Base-by-base conservation (phyloP, 2,329 filamentous ascomycete genomes). In the Magnaporthiopsis rhizophila region DNA sequence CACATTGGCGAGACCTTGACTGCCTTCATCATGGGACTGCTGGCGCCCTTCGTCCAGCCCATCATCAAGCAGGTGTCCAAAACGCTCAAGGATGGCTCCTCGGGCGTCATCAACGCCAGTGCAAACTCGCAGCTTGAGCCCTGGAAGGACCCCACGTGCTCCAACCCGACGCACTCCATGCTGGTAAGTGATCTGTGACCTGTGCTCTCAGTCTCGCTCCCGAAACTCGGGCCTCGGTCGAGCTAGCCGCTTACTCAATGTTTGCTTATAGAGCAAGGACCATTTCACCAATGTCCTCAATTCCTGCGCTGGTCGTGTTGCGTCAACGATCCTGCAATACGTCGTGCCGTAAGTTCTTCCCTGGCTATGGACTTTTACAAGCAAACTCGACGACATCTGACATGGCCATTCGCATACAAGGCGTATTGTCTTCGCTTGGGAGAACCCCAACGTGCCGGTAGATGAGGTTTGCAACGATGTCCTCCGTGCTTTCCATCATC, bases 1-100 rank as follows among this genome's bases (percentile, higher is more conserved):
- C 94, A 92, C 70, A 96, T 99, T 71, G 91, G 90, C 64, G 95
- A 99, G 78, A 94, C 90, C 1, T 81, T 99, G 57, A 97, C 94
- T 0, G 83, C 97, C 8, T 98, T 98, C 73, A 86, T 99, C 62
- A 84, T 99, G 67, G 93, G 92, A 7, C 84, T 99, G 1, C 83
- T 99, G 24, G 91, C 95, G 0, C 95, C 95, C 0, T 98, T 96
- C 75, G 85, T 99, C 67, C 87, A 92, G 64, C 95, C 95, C 13
- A 89, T 99, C 73, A 97, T 99, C 75, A 89, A 89, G 63, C 86
- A 90, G 63, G 92, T 94, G 6, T 94, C 92, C 28, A 88, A 93
- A 72, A 86, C 87, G 45, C 81, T 99, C 32, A 96, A 98, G 77
- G 84, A 89, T 30, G 94, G 95, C 4, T 97, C 92, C 12, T 89